A percentile compares a stretch with the other conserved stretches of the same genome.
These are phyloP conservation scores for Hymenoscyphus albidus DNA, from an alignment of 2,329 filamentous ascomycete species.

Conservation along the genomic window DNA sequence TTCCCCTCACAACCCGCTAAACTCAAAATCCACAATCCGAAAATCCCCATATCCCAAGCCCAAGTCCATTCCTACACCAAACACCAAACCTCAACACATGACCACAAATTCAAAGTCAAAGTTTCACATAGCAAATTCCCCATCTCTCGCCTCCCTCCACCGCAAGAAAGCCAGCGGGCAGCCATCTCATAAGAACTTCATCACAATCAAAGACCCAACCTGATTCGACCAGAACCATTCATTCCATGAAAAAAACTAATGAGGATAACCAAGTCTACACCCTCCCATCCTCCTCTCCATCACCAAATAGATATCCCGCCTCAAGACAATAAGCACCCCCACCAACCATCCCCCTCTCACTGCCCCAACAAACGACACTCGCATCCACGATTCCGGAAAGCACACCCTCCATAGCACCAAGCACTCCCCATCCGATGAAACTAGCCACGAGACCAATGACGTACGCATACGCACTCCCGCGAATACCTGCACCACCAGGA, in stretches of 20 bases:
- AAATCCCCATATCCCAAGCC: no score
- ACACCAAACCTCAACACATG: no score
- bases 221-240: no score
- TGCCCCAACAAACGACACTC: slow-evolving; percentile 89
- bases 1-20: no score
- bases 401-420: slow-evolving; percentile 87
- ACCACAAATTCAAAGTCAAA: no score
- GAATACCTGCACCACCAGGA: slow-evolving; percentile 49
- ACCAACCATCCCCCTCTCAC: slow-evolving; percentile 69
- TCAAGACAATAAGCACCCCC: slow-evolving; percentile 84
- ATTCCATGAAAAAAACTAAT: neutral
- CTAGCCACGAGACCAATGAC: slow-evolving; percentile 88
- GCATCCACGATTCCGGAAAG: slow-evolving; percentile 84
- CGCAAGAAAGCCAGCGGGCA: no score
- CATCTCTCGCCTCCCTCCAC: no score
- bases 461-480: slow-evolving; percentile 90
- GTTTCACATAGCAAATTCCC: no score
- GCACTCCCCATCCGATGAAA: slow-evolving; percentile 89
- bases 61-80: no score
- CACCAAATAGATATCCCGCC: slow-evolving; percentile 83
- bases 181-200: no score
- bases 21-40: no score
- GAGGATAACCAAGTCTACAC: neutral
- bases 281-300: slow-evolving; percentile 35
- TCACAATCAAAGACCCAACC: no score